Base-by-base conservation (phyloP, 164 flowering plant genomes). In the Aristolochia fimbriata region DNA sequence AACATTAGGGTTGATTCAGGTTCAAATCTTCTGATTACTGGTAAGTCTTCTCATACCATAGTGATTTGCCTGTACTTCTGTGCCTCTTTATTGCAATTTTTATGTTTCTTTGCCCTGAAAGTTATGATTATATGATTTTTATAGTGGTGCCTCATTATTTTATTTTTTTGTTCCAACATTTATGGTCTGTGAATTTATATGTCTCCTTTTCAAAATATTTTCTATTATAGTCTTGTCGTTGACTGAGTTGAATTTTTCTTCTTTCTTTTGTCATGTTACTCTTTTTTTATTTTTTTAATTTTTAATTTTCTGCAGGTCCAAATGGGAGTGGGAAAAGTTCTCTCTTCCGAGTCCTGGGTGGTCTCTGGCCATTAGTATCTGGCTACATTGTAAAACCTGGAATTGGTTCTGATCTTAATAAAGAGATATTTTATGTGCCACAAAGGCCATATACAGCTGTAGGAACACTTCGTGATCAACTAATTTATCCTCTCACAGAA, bases 241-340 rank as follows among this genome's bases (percentile, higher is more conserved):
- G 8, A 37, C 12, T 37, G 43, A 37, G 43, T 37, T 37, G 9
- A 6, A 37, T 1, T 52, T 27, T 56, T 54, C 6, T 22, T 27
- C 30, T 27, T 27, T 27, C 30, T 27, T 27, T 23, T 54, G 4
- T 54, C 1, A 54, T 24, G 6, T 54, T 54, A 21, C 30, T 25
- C n/a, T n/a, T n/a, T n/a, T n/a, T n/a, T 15, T 56, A 3, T 2
- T 30, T 24, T 9, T 56, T n/a, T 55, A 2, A 20, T 1, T 51
- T 20, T 51, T 25, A 51, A 20, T 56, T 55, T 16, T 56, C 16
- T 68, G 70, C 63, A 94, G 97, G 99, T 68, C 97, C 99, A 56
- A 94, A 94, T 84, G 99, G 99, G 30, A 94, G 99, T 55, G 99
- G 99, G 49, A 94, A 94, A 76, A 94, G 99, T 72, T 94, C 99